Evolutionary conservation across 306 rosid species (phyloP).

Genomic region (Hippophae rhamnoides): DNA sequence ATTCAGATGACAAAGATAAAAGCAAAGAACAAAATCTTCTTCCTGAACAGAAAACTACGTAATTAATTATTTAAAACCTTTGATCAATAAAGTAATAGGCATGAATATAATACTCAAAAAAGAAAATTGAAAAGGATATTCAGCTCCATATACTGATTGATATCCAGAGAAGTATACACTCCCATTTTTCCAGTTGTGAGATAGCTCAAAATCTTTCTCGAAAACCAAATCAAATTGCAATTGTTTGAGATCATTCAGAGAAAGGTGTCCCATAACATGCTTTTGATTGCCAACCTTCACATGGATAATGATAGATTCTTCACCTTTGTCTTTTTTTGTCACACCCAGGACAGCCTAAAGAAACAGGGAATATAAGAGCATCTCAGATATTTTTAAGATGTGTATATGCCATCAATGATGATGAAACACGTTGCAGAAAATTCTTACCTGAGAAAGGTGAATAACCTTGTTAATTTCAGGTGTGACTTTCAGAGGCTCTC

Average conservation of each 20-base stretch:
- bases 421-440: neutral
- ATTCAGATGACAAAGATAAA: no score
- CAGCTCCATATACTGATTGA: constrained; percentile 23
- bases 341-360: constrained; percentile 75
- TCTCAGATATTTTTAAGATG: neutral
- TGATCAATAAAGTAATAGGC: no score
- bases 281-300: constrained; percentile 51
- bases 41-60: no score
- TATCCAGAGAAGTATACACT: constrained; percentile 68
- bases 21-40: no score
- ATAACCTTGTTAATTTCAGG: constrained; percentile 29
- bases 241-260: constrained; percentile 58
- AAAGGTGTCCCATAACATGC: constrained; percentile 63
- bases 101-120: neutral
- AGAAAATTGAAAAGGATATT: constrained; percentile 48
- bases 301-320: constrained; percentile 34
- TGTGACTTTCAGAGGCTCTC: constrained; percentile 40
- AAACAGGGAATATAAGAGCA: neutral
- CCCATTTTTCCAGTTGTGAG: constrained; percentile 57
- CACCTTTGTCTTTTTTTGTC: constrained; percentile 44
- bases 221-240: constrained; percentile 57
- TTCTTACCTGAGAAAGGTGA: constrained; percentile 80
- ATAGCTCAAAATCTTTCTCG: constrained; percentile 76
- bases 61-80: no score
- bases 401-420: neutral